These are phyloP conservation scores for Wickerhamiella kurtzmanii DNA, from an alignment of 805 yeast species.

Conservation along the genomic window DNA sequence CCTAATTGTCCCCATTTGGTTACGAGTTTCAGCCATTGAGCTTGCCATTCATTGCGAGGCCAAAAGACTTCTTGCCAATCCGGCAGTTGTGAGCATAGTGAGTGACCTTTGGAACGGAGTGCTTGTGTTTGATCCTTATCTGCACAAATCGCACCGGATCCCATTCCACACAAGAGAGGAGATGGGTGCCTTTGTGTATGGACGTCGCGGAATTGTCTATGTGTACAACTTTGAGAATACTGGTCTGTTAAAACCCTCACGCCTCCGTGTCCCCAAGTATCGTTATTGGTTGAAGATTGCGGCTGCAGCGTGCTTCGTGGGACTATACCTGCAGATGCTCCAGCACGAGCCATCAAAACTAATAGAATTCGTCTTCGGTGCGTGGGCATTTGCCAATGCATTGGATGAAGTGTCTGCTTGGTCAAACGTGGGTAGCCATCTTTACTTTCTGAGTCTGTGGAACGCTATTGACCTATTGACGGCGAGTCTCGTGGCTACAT, in stretches of 20 bases:
- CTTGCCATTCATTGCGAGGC: conserved; percentile 40
- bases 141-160: conserved; percentile 26
- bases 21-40: conserved; percentile 36
- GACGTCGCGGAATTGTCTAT: conserved; percentile 26
- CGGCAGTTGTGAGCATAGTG: conserved; percentile 34
- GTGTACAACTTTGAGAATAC: conserved; percentile 26
- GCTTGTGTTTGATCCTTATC: conserved; percentile 29
- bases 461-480: conserved; percentile 36
- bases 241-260: conserved; percentile 26
- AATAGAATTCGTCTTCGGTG: conserved; percentile 31
- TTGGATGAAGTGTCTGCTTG: conserved; percentile 35
- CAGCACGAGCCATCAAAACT: conserved; percentile 3
- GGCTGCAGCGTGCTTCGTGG: conserved; percentile 24
- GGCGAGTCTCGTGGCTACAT: conserved; percentile 28
- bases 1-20: conserved; percentile 21
- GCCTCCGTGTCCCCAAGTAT: conserved; percentile 29
- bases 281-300: conserved; percentile 24
- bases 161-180: conserved; percentile 18
- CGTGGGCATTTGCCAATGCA: conserved; percentile 35
- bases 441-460: conserved; percentile 41
- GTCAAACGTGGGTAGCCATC: conserved; percentile 32
- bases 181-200: conserved; percentile 18
- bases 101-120: conserved; percentile 42
- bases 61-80: conserved; percentile 39
- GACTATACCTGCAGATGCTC: conserved; percentile 19